These are phyloP conservation scores for Thuidium tamariscinum DNA, from an alignment of 225 moss, liverwort and hornwort genomes.

Conservation along the genomic window DNA sequence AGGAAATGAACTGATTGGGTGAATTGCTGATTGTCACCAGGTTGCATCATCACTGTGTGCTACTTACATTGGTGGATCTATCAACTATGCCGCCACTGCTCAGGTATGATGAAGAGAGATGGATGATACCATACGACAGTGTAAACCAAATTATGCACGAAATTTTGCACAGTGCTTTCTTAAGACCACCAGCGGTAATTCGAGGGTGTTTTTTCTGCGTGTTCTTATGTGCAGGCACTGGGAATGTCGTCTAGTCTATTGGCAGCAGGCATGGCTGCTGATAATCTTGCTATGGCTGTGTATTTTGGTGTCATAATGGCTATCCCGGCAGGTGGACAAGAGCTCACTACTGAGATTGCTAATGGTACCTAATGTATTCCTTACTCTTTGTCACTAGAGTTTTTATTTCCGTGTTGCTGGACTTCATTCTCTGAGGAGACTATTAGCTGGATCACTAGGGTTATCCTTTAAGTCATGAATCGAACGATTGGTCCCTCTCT, in stretches of 20 bases:
- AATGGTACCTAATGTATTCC: constrained; percentile 1
- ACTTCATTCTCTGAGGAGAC: background rate
- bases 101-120: constrained; percentile 7
- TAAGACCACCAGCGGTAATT: background rate
- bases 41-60: constrained; percentile 90
- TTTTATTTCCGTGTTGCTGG: background rate
- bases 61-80: constrained; percentile 81
- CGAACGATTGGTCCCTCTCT: background rate
- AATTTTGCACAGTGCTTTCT: background rate
- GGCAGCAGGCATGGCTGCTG: constrained; percentile 99
- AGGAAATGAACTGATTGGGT: background rate
- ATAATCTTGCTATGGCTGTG: constrained; percentile 88
- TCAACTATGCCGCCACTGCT: constrained; percentile 90
- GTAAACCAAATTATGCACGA: constrained; percentile 2
- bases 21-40: constrained; percentile 11
- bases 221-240: constrained; percentile 39
- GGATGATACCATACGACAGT: background rate
- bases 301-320: constrained; percentile 88
- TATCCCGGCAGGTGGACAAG: constrained; percentile 48
- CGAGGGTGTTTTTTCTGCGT: background rate
- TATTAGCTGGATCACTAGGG: background rate
- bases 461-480: background rate
- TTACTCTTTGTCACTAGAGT: background rate
- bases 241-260: constrained; percentile 76
- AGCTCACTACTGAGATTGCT: background rate